Conservation (phyloP, 805 yeast species). For the Candida quercuum region DNA sequence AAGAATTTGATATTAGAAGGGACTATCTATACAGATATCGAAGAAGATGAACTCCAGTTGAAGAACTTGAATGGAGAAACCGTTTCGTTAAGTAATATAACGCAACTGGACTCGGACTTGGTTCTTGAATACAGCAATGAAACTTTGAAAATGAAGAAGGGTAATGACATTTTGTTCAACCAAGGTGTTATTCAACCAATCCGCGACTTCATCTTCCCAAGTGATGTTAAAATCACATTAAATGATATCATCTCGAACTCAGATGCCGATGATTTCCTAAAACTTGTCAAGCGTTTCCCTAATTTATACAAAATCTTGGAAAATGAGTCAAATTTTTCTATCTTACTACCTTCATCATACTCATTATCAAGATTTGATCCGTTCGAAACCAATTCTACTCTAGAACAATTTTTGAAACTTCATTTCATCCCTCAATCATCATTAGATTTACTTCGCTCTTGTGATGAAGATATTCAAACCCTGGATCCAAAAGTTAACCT, state of each 20-base stretch:
- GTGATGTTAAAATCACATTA: constrained; percentile 44
- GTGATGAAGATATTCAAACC: constrained; percentile 41
- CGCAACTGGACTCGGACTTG: constrained; percentile 13
- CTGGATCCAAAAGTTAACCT: constrained; percentile 39
- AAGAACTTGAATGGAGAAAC: constrained; percentile 27
- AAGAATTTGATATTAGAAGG: constrained; percentile 57
- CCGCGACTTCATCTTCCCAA: constrained; percentile 51
- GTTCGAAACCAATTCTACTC: constrained; percentile 32
- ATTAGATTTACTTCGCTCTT: constrained; percentile 38
- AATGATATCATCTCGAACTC: constrained; percentile 53
- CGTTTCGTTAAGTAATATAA: constrained; percentile 14
- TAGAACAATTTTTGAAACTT: constrained; percentile 53
- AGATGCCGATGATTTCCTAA: constrained; percentile 39
- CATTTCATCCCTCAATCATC: constrained; percentile 67
- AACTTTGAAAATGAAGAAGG: constrained; percentile 24
- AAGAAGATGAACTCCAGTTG: constrained; percentile 22
- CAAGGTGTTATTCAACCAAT: constrained; percentile 84
- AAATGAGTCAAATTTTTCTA: constrained; percentile 40
- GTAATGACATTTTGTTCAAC: constrained; percentile 66
- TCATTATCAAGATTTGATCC: constrained; percentile 50
- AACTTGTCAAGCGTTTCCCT: constrained; percentile 39
- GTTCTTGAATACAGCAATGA: constrained; percentile 19
- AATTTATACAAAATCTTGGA: constrained; percentile 39
- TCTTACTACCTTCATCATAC: constrained; percentile 66
- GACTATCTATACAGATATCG: constrained; percentile 61